Percentiles rank a stretch among this genome's conserved stretches.
These are phyloP conservation scores for Epithemia pelagica DNA, from an alignment of 108 stramenopile species.

Conservation along the genomic window DNA sequence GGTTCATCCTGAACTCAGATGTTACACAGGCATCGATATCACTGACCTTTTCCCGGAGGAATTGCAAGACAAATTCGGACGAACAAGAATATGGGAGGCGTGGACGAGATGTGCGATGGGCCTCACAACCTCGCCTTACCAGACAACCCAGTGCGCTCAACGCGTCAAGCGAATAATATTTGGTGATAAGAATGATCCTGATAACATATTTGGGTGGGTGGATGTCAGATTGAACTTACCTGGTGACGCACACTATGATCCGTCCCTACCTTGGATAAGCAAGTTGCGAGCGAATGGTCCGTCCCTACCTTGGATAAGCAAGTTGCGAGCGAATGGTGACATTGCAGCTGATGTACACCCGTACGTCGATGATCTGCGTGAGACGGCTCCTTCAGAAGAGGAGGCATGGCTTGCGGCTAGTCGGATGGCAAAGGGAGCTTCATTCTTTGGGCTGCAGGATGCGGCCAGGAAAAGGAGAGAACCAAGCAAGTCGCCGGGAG, in stretches of 20 bases:
- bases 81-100: slow-evolving; percentile 11
- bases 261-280: slow-evolving; percentile 26
- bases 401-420: slow-evolving; percentile 13
- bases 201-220: slow-evolving; percentile 35
- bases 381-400: slow-evolving; percentile 6
- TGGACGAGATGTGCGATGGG: slow-evolving; percentile 29
- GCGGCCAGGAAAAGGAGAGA: slow-evolving; percentile 25
- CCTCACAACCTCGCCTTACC: slow-evolving; percentile 24
- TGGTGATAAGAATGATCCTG: slow-evolving; percentile 4
- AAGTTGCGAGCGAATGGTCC: slow-evolving; percentile 20
- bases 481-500: slow-evolving; percentile 9
- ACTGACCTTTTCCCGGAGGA: slow-evolving; percentile 2
- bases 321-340: slow-evolving; percentile 10
- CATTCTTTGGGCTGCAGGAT: slow-evolving; percentile 32
- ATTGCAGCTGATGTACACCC: slow-evolving; percentile 20
- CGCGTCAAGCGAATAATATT: slow-evolving; percentile 5
- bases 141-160: slow-evolving; percentile 14
- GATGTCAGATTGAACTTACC: slow-evolving; percentile 31
- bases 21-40: slow-evolving; percentile 25
- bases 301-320: slow-evolving; percentile 24
- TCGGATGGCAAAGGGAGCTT: not conserved
- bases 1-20: slow-evolving; percentile 11
- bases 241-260: slow-evolving; percentile 20
- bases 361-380: slow-evolving; percentile 32
- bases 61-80: slow-evolving; percentile 4